phyloP scores from a whole-genome alignment of 768 basidiomycete genomes.

The Boletus edulis region DNA sequence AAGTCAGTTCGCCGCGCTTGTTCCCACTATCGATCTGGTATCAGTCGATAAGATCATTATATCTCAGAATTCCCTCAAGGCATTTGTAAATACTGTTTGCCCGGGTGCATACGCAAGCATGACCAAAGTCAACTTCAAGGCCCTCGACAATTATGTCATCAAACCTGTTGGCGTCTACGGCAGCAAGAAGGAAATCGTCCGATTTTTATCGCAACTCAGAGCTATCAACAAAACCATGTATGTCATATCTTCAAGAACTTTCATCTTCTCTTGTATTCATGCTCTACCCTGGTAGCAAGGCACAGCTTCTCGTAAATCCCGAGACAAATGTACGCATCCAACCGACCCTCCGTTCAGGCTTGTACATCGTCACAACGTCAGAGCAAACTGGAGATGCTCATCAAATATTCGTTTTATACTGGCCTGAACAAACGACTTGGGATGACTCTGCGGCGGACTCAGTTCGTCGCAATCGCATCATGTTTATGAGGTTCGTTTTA shows the following conservation, averaged over 20 bases:
- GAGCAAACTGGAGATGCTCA: slow-evolving; percentile 3
- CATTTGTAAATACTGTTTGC: slow-evolving; percentile 45
- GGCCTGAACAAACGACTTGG: slow-evolving; percentile 65
- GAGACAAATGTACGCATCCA: slow-evolving; percentile 3
- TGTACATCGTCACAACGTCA: slow-evolving; percentile 16
- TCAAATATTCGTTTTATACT: slow-evolving; percentile 50
- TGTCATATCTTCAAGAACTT: slow-evolving; percentile 7
- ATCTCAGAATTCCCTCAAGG: slow-evolving; percentile 44
- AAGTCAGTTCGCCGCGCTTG: too few relatives aligned
- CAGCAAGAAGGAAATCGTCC: slow-evolving; percentile 47
- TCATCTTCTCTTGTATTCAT: neutral
- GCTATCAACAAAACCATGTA: slow-evolving; percentile 41
- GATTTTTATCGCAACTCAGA: slow-evolving; percentile 38
- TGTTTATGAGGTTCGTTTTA: slow-evolving; percentile 54
- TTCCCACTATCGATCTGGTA: neutral
- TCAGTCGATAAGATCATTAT: slow-evolving; percentile 66
- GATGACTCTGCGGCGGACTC: slow-evolving; percentile 44
- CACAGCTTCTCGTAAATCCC: slow-evolving; percentile 12
- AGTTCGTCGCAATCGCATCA: slow-evolving; percentile 50
- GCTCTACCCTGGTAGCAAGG: neutral
- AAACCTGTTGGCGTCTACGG: slow-evolving; percentile 60
- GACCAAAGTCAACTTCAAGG: slow-evolving; percentile 55
- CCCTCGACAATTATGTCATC: slow-evolving; percentile 43
- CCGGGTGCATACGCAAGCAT: slow-evolving; percentile 54
- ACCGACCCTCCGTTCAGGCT: slow-evolving; percentile 21